Base-by-base conservation (phyloP, 2,329 filamentous ascomycete species). In the Drechslerella dactyloides region DNA sequence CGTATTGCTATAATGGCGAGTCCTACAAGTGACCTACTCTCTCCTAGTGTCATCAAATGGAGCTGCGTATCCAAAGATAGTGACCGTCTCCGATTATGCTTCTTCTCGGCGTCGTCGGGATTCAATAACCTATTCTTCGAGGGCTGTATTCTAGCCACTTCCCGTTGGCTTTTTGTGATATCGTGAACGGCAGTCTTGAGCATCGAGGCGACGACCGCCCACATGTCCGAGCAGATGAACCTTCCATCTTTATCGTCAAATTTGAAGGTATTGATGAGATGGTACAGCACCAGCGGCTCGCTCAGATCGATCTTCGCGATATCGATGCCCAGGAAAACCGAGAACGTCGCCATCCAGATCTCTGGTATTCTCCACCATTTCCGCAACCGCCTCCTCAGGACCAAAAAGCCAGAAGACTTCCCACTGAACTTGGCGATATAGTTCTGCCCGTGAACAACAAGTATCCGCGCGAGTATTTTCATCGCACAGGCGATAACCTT, bases 261-360 rank as follows among this genome's bases (percentile, higher is more conserved):
- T 4, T 81, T 78, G 77, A 97, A 96, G 0, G 88, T 83, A 51
- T 92, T 87, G 2, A 92, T 80, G 0, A 99, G 83, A 69, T 85
- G 89, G 74, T 86, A 88, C 17, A 90, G 84, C 75, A 93, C 89
- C 75, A 96, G 89, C 24, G 87, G 84, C 74, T 86, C 84, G 57
- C 90, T 86, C 75, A 92, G 86, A 76, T 93, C 85, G 75, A 93
- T 85, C 54, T 86, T 86, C 1, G 87, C 87, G 51, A 96, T 86
- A 77, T 97, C 92, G 46, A 87, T 84, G 0, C 90, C 92, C 77
- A 99, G 96, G 1, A 99, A 80, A 21, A 97, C 89, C 59, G 90
- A 88, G 15, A 79, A 99, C 90, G 77, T 90, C 92, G 48, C 94
- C 88, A 0, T 89, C 87, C 94, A 94, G 97, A 24, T 97, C 80